Base-by-base conservation (phyloP, 2,329 filamentous ascomycete species). In the Trichoderma hamatum region DNA sequence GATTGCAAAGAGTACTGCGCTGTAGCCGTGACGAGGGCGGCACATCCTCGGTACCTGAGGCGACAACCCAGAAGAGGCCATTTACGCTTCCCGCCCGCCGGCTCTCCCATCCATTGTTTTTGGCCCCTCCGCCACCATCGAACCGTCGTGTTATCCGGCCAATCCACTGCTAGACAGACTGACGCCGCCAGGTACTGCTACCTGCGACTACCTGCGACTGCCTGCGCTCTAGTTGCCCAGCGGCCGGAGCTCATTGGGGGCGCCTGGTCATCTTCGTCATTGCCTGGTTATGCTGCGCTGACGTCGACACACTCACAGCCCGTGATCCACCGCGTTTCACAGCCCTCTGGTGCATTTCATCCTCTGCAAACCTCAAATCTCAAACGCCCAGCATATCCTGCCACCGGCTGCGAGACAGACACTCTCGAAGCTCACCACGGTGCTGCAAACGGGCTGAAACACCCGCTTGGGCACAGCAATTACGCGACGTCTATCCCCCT, bases 251-350 rank as follows among this genome's bases (percentile, higher is more conserved):
- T 56, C 62, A 66, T 66, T 67, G 64, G 54, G 54, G 36, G 61
- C 28, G 43, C 32, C 66, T 34, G 30, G 55, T 34, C 51, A 30
- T 65, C 61, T 60, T 69, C 67, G 67, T 69, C 67, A 66, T 69
- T 59, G 61, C 52, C 61, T 60, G 43, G 58, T 66, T 52, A 54
- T 67, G 68, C 34, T 82, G 81, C 82, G 81, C 82, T 84, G 83
- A 84, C 83, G 82, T 84, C 81, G 82, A 79, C 79, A 76, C 80
- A 75, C 78, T 69, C 72, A 69, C 70, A 72, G 67, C 55, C 58
- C 28, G 59, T 56, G 75, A 78, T 80, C 77, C 76, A 76, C 75
- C 75, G 74, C 73, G 74, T 74, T 72, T 75, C 75, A 74, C 72
- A 73, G 73, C 75, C 73, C 76, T 73, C 74, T 72, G 73, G 51